Evolutionary conservation across 139 green algal species (phyloP).

Genomic region (Eudorina sp.): DNA sequence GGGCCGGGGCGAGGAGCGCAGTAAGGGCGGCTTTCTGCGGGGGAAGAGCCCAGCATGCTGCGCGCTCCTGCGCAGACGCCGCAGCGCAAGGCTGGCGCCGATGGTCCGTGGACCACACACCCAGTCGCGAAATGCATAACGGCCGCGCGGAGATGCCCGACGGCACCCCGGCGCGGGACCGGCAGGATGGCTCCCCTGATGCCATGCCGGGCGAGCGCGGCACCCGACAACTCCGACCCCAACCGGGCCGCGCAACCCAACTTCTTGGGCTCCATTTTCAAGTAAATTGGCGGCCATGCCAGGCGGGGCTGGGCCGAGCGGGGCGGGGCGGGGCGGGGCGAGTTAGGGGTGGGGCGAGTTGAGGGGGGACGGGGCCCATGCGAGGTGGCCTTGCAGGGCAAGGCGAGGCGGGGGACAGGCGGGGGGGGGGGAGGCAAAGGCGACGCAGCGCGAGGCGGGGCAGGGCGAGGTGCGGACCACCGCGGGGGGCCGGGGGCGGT

Average conservation of each 20-base stretch:
- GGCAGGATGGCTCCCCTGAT: not conserved
- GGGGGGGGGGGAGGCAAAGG: no score
- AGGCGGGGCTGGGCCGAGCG: no score
- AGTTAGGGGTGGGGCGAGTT: no score
- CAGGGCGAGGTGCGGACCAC: no score
- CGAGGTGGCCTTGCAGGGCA: no score
- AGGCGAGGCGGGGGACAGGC: no score
- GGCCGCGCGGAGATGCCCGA: not conserved
- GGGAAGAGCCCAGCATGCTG: slow-evolving; percentile 23
- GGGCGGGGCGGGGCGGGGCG: no score
- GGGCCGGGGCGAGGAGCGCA: no score
- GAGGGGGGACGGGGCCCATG: no score
- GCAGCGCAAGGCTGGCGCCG: slow-evolving; percentile 1
- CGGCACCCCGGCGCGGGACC: not conserved
- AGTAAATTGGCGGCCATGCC: slow-evolving; percentile 37
- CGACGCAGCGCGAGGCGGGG: no score
- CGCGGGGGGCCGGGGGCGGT: no score
- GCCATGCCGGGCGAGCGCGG: not conserved
- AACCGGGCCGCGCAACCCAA: not conserved
- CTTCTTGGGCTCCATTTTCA: slow-evolving; percentile 53
- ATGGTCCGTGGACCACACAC: not conserved
- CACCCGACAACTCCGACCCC: slow-evolving; percentile 3
- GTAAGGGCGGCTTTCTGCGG: not conserved
- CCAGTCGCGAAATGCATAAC: not conserved
- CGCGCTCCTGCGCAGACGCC: slow-evolving; percentile 14